Evolutionary conservation across 2,329 filamentous ascomycete species (phyloP).

Genomic region (Pyrenophora teres): DNA sequence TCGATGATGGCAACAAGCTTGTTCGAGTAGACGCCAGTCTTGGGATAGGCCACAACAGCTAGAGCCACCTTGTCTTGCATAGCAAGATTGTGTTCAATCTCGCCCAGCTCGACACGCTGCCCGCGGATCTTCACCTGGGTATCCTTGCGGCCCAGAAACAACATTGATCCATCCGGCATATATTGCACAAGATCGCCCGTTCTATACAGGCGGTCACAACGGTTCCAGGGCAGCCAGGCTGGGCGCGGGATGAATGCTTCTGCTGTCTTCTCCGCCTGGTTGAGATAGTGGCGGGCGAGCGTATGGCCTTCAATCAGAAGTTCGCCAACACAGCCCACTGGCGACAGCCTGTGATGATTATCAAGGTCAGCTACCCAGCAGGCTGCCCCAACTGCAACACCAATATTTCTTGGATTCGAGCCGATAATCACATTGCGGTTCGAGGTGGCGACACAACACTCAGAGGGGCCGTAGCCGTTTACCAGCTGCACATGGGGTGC

Average conservation of each 20-base stretch:
- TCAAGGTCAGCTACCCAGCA: slow-evolving; percentile 36
- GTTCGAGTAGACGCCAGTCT: no score
- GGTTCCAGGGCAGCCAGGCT: slow-evolving; percentile 26
- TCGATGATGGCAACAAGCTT: no score
- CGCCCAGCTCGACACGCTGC: no score
- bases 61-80: no score
- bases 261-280: slow-evolving; percentile 9
- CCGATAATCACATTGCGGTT: not conserved
- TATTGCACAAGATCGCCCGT: no score
- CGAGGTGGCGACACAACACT: not conserved
- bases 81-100: no score
- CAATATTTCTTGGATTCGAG: slow-evolving; percentile 34
- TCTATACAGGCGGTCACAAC: no score
- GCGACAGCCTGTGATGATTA: slow-evolving; percentile 13
- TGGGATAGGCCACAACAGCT: no score
- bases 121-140: no score
- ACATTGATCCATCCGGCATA: no score
- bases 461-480: not conserved
- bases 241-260: slow-evolving; percentile 28
- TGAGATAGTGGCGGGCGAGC: slow-evolving; percentile 33
- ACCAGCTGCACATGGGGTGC: not conserved
- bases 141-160: no score
- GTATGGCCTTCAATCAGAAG: slow-evolving; percentile 61
- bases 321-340: slow-evolving; percentile 46
- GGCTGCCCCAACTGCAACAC: slow-evolving; percentile 56